Conservation (phyloP, 2,329 filamentous ascomycete species). For the Aureobasidium musti region DNA sequence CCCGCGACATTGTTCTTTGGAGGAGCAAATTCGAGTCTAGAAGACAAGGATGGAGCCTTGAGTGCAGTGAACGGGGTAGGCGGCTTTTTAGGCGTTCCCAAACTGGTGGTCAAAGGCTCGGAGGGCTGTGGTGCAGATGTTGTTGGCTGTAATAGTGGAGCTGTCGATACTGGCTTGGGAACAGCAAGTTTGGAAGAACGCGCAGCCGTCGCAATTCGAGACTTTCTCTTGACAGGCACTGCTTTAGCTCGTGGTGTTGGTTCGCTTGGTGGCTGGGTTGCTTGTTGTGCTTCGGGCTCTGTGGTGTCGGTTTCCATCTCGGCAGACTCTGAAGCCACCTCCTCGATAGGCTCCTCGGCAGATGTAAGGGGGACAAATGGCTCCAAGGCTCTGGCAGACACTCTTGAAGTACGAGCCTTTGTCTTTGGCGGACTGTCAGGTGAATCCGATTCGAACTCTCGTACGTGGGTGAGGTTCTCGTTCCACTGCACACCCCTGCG, state of each 20-base stretch:
- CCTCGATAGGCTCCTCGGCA: constrained; percentile 6
- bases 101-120: constrained; percentile 1
- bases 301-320: not conserved
- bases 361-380: constrained; percentile 17
- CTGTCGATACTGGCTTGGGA: constrained; percentile 5
- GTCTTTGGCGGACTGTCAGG: constrained; percentile 15
- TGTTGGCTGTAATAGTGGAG: constrained; percentile 8
- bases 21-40: constrained; percentile 23
- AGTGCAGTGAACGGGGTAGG: not conserved
- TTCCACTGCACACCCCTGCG: constrained; percentile 49
- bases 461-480: constrained; percentile 50
- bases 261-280: not conserved
- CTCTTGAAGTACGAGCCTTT: constrained; percentile 5
- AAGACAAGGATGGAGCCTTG: constrained; percentile 6
- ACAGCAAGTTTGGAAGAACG: constrained; percentile 14
- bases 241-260: not conserved
- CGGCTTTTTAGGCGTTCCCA: constrained; percentile 33
- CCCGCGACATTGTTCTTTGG: not conserved
- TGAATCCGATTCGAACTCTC: constrained; percentile 40
- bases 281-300: not conserved
- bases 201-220: constrained; percentile 42
- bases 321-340: not conserved
- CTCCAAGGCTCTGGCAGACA: constrained; percentile 15
- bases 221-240: constrained; percentile 35
- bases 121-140: constrained; percentile 7